phyloP scores from a whole-genome alignment of 305 asterid species.

The Fraxinus dipetala region DNA sequence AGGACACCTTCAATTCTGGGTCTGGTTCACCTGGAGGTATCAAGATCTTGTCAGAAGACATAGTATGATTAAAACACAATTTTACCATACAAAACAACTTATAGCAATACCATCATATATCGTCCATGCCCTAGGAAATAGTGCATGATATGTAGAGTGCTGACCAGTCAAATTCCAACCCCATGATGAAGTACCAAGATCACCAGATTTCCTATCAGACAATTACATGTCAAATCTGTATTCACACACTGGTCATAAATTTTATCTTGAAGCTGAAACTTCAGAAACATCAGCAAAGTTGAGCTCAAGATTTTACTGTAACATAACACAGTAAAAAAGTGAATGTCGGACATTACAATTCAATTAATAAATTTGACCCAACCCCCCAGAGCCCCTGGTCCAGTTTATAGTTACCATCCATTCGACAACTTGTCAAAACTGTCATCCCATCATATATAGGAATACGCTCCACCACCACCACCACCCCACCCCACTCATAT shows the following conservation, averaged over 20 bases:
- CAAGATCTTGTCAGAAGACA: slow-evolving; percentile 20
- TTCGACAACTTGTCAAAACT: not conserved
- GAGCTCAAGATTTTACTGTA: not conserved
- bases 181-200: slow-evolving; percentile 97
- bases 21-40: slow-evolving; percentile 87
- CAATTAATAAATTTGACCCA: not conserved
- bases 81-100: slow-evolving; percentile 2
- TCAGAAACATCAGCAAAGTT: slow-evolving; percentile 2
- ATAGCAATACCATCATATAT: slow-evolving; percentile 73
- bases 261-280: slow-evolving; percentile 15
- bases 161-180: slow-evolving; percentile 98
- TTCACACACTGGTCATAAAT: not conserved
- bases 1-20: slow-evolving; percentile 89
- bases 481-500: not conserved
- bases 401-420: not conserved
- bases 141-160: slow-evolving; percentile 98
- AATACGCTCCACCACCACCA: not conserved
- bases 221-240: slow-evolving; percentile 8
- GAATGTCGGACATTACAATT: not conserved
- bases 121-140: slow-evolving; percentile 98
- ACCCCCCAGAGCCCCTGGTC: not conserved
- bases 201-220: slow-evolving; percentile 66
- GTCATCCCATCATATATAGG: not conserved
- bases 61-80: slow-evolving; percentile 9
- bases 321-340: not conserved